Evolutionary conservation across 345 rosid genomes (phyloP).

Genomic region (Noccaea bulbosa): DNA sequence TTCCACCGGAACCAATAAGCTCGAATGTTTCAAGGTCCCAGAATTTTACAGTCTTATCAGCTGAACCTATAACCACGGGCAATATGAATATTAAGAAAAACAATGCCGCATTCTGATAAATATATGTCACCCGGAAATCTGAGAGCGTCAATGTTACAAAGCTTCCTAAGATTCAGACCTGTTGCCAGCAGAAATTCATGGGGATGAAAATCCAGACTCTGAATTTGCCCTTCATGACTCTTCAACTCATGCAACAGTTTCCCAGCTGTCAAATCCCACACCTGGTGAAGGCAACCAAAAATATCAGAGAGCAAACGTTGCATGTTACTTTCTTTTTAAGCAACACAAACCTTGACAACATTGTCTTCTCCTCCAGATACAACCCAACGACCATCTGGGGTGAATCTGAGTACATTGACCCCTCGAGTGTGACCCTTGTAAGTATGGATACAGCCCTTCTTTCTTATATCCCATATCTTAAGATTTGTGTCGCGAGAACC

Average conservation of each 20-base stretch:
- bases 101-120: constrained; percentile 5
- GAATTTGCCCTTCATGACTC: constrained; percentile 89
- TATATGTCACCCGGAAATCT: constrained; percentile 3
- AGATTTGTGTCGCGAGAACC: constrained; percentile 97
- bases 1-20: constrained; percentile 88
- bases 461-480: constrained; percentile 99
- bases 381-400: constrained; percentile 99
- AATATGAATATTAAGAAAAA: neutral
- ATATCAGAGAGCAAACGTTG: constrained; percentile 8
- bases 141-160: constrained; percentile 13
- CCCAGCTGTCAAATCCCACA: constrained; percentile 99
- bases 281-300: constrained; percentile 50
- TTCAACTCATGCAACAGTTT: constrained; percentile 96
- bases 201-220: constrained; percentile 98
- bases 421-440: constrained; percentile 99
- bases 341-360: constrained; percentile 70
- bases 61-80: constrained; percentile 67
- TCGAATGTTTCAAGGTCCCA: constrained; percentile 99
- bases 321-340: constrained; percentile 3
- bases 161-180: constrained; percentile 54
- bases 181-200: constrained; percentile 92
- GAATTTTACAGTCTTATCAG: constrained; percentile 96
- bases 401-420: constrained; percentile 93
- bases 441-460: constrained; percentile 97
- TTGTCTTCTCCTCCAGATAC: constrained; percentile 99